Base-by-base conservation (phyloP, 345 rosid genomes). In the Rhizophora apiculata region DNA sequence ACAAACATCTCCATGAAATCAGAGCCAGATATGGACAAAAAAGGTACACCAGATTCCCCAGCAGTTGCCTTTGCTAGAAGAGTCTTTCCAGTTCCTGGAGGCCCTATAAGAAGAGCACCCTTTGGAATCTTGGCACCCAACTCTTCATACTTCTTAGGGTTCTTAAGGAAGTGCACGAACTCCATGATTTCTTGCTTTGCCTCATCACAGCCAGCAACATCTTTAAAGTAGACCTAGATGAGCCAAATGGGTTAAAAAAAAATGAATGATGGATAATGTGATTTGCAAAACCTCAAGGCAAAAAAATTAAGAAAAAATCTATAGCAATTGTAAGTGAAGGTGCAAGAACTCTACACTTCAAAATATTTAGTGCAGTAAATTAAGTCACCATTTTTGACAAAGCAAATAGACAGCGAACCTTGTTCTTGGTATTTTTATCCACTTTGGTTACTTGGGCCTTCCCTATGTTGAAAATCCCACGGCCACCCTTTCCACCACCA, bases 401-500 rank as follows among this genome's bases (percentile, higher is more conserved):
- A 48, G 26, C 18, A 51, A 65, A 65, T 16, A 16, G 51, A 58
- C 49, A 36, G 8, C 59, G 39, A 59, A 90, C 98, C 97, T 95
- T 95, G 66, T 92, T 88, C 85, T 95, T 95, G 67, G 96, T 65
- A 78, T 95, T 87, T 76, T 92, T 91, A 74, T 95, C 99, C 26
- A 87, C 86, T 79, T 93, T 92, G 4, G 88, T 88, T 48, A 95
- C 81, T 30, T 89, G 92, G 21, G 96, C 96, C 82, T 95, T 95
- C 65, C 97, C 99, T 29, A 95, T 92, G 83, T 85, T 95, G 76
- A 95, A 92, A 73, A 92, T 95, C 52, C 96, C 96, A 60, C 97
- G 90, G 36, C 80, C 92, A 69, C 91, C 89, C 81, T 74, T 85
- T 57, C 96, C 93, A 15, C 97, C 95, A 8, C 89, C 66, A 11